A percentile compares a stretch with the other conserved stretches of the same genome.
Conservation (phyloP, 345 rosid species). For the Eucalyptus shirleyi region DNA sequence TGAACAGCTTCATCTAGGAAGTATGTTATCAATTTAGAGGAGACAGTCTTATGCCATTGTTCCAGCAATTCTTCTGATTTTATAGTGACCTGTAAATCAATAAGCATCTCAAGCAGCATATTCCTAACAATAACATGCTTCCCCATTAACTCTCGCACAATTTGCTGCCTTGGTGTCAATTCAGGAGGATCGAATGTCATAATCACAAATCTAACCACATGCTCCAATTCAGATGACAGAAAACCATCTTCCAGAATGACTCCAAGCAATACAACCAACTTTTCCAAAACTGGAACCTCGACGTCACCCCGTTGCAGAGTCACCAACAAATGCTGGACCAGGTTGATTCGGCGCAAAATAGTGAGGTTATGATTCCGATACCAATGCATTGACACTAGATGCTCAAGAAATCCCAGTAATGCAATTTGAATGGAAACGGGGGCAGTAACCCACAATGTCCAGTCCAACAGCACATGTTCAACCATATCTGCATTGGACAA, state of each 20-base stretch:
- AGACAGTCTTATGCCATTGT: conserved; percentile 98
- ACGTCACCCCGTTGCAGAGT: conserved; percentile 99
- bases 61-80: conserved; percentile 90
- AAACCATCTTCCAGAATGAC: conserved; percentile 99
- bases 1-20: conserved; percentile 99
- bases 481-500: conserved; percentile 97
- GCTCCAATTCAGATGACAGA: conserved; percentile 89
- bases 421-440: conserved; percentile 92
- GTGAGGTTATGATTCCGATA: conserved; percentile 98
- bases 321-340: conserved; percentile 92
- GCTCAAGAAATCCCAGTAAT: conserved; percentile 90
- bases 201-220: conserved; percentile 88
- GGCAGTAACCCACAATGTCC: conserved; percentile 98
- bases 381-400: conserved; percentile 99
- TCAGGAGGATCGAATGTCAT: conserved; percentile 99
- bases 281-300: conserved; percentile 94
- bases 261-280: conserved; percentile 91
- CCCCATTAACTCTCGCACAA: conserved; percentile 83
- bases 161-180: conserved; percentile 53
- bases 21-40: conserved; percentile 91
- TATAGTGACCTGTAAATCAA: conserved; percentile 97
- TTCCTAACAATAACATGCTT: conserved; percentile 98
- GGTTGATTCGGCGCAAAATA: conserved; percentile 81
- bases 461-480: conserved; percentile 97
- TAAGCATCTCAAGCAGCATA: conserved; percentile 98